Evolutionary conservation across 176 grass and related monocot genomes (phyloP), one percentile per base, ranked within the genome.

Genomic region (Pontederia crassipes): DNA sequence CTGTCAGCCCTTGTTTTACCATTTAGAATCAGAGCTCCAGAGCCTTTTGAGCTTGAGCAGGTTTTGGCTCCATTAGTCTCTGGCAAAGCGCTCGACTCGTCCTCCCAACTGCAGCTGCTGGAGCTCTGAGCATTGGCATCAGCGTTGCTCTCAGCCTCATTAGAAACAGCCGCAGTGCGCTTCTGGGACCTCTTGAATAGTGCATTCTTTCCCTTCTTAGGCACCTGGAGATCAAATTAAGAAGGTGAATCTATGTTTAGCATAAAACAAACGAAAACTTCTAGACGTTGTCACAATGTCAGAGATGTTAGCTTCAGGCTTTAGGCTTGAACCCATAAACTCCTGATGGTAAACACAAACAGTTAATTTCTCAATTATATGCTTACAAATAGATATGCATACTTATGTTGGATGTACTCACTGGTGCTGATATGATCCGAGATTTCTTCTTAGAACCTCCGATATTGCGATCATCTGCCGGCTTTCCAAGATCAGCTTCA

Each of bases 91-190:
- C 49, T 61, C 7, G 69, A 72, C 1, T 62, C 80, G 35, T 82
- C 84, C 51, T 96, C 92, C 10, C 81, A 85, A 46, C 78, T 91
- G 73, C 78, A 90, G 32, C 78, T 85, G 75, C 86, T 80, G 24
- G 86, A 87, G 54, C 75, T 89, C 77, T 85, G 86, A 0, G 48
- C 52, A 28, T 89, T 72, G 2, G 72, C 49, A 58, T 78, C 72
- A n/a, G 24, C 40, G 18, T 80, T 77, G 15, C 51, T 57, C 4
- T 62, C 59, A 49, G 87, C 73, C 13, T 85, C 72, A 7, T 67
- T 62, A 27, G 4, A 4, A 66, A 89, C 61, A 13, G 14, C 2
- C 13, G 2, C 13, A 12, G 0, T 20, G 52, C 48, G 52, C 49
- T 52, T 66, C 9, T 17, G n/a, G 46, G 0, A 18, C 40, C 82